phyloP scores from a whole-genome alignment of 768 basidiomycete genomes.

The Tricholoma flavovirens region DNA sequence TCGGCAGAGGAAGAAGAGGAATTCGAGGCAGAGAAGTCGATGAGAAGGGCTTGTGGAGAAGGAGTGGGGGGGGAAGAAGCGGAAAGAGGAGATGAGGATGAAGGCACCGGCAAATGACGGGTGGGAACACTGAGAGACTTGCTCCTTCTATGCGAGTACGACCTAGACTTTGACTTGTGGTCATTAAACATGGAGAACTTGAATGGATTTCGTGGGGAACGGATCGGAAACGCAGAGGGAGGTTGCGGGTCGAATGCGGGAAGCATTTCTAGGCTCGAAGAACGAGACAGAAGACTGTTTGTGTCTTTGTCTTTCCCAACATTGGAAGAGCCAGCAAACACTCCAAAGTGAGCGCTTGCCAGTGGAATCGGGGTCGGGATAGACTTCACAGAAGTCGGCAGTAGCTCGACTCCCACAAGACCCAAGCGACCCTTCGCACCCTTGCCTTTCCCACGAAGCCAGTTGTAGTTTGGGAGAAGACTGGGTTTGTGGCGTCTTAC shows the following conservation, averaged over 20 bases:
- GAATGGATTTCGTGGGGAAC: conserved; percentile 10
- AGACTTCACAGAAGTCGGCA: conserved; percentile 16
- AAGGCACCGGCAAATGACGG: not conserved
- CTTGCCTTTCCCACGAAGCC: conserved; percentile 18
- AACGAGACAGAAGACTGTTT: conserved; percentile 12
- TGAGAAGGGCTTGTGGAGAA: conserved; percentile 13
- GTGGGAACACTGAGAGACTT: conserved; percentile 13
- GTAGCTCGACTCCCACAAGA: conserved; percentile 14
- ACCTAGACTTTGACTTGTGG: conserved; percentile 7
- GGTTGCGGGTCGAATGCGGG: conserved; percentile 7
- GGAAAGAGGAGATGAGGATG: not conserved
- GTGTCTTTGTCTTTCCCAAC: conserved; percentile 10
- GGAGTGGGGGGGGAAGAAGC: conserved; percentile 11
- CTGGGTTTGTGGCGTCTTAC: conserved; percentile 8
- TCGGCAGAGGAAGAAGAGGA: conserved; percentile 10
- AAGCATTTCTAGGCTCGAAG: conserved; percentile 17
- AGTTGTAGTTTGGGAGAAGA: conserved; percentile 9
- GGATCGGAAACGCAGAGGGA: conserved; percentile 6
- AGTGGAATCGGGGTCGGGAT: conserved; percentile 9
- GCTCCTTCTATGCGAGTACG: conserved; percentile 14
- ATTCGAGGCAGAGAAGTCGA: conserved; percentile 16
- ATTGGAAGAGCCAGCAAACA: conserved; percentile 15
- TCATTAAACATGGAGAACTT: conserved; percentile 9
- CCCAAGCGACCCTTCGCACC: conserved; percentile 14
- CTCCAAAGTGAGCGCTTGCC: conserved; percentile 11